phyloP scores from a whole-genome alignment of 805 yeast species.

The Wickerhamiella sorbophila region DNA sequence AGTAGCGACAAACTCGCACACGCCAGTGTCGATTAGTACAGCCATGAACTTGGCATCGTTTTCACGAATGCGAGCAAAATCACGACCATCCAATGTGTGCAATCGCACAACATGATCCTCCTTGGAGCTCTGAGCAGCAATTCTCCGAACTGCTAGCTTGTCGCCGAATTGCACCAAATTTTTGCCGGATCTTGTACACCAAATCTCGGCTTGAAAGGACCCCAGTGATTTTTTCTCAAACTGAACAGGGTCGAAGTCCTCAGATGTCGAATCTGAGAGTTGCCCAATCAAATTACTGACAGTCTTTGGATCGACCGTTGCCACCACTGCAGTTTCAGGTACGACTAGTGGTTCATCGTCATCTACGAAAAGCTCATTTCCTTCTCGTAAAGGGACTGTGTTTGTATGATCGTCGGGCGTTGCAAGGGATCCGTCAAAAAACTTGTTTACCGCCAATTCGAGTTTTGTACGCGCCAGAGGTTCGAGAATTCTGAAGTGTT shows the following conservation, averaged over 20 bases:
- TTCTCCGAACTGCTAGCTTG: conserved; percentile 18
- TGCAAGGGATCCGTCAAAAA: conserved; percentile 13
- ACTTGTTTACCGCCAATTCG: conserved; percentile 20
- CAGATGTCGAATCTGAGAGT: neutral
- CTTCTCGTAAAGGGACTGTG: neutral
- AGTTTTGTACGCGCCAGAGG: conserved; percentile 16
- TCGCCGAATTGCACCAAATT: conserved; percentile 23
- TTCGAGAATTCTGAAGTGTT: conserved; percentile 11
- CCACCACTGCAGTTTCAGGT: neutral
- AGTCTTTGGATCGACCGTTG: neutral
- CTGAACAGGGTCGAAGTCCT: neutral
- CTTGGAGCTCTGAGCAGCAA: conserved; percentile 3
- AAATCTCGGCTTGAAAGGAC: conserved; percentile 25
- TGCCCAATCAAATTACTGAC: neutral
- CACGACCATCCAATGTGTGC: conserved; percentile 30
- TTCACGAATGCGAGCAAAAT: conserved; percentile 65
- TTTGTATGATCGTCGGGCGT: neutral
- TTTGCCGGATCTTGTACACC: conserved; percentile 26
- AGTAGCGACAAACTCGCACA: conserved; percentile 41
- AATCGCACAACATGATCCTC: conserved; percentile 23
- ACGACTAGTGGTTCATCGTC: neutral
- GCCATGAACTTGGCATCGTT: conserved; percentile 50
- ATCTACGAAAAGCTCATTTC: neutral
- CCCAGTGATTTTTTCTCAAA: conserved; percentile 23
- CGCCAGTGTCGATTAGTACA: conserved; percentile 44